These are phyloP conservation scores for Trichoderma afroharzianum DNA, from an alignment of 2,329 filamentous ascomycete species.

Conservation along the genomic window DNA sequence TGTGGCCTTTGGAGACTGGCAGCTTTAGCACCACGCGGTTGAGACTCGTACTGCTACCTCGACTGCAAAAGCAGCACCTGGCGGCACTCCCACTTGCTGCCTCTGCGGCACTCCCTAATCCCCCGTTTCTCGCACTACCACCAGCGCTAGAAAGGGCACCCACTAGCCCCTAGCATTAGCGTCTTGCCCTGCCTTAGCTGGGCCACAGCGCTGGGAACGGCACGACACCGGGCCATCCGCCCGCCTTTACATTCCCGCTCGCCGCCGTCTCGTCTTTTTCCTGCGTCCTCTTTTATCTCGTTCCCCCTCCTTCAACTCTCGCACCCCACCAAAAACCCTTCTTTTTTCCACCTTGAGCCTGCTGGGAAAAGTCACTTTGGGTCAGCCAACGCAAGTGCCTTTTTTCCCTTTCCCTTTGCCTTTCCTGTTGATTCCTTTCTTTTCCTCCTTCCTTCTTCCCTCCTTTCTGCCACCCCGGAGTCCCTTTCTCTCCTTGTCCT, in stretches of 20 bases:
- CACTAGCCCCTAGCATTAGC: constrained; percentile 19
- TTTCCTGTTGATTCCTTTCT: not conserved
- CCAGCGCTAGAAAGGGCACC: constrained; percentile 18
- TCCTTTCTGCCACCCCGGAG: not conserved
- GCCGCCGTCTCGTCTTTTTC: constrained; percentile 18
- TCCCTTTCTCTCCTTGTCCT: not conserved
- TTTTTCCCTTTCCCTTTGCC: not conserved
- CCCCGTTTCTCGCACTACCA: constrained; percentile 10
- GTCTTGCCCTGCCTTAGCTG: constrained; percentile 22
- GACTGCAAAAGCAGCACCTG: not conserved
- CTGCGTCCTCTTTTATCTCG: constrained; percentile 16
- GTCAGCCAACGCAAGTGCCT: not conserved
- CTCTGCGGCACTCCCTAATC: constrained; percentile 4
- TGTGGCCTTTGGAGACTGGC: not conserved
- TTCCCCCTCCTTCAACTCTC: constrained; percentile 16
- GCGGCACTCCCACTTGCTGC: not conserved
- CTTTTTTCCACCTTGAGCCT: not conserved
- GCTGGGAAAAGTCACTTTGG: constrained; percentile 1
- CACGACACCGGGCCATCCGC: constrained; percentile 38
- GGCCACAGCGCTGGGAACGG: constrained; percentile 36
- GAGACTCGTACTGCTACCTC: not conserved
- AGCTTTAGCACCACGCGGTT: not conserved
- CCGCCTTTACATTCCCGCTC: constrained; percentile 36
- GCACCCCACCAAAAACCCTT: constrained; percentile 20
- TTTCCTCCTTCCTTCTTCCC: not conserved